phyloP scores from a whole-genome alignment of 805 yeast genomes.

The Ogataea parapolymorpha region DNA sequence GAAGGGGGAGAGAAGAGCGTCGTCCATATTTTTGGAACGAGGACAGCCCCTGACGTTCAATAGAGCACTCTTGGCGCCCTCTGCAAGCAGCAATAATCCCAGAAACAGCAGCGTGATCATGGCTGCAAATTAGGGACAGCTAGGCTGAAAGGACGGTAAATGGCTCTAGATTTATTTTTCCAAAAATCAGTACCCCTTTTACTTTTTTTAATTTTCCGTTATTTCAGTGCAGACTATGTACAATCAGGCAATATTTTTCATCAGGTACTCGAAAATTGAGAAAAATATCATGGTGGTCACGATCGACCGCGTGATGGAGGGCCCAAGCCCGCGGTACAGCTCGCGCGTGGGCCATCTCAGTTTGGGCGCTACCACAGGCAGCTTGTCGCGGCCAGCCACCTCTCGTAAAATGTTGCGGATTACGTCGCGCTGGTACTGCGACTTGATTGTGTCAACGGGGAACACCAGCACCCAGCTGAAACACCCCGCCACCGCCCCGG shows the following conservation, averaged over 20 bases:
- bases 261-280: constrained; percentile 63
- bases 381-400: constrained; percentile 43
- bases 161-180: background rate
- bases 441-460: constrained; percentile 79
- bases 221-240: background rate
- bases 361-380: constrained; percentile 34
- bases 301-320: constrained; percentile 68
- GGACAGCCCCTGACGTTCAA: constrained; percentile 14
- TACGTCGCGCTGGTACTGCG: constrained; percentile 69
- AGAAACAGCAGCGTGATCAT: background rate
- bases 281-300: constrained; percentile 74
- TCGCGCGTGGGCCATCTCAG: constrained; percentile 41
- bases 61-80: constrained; percentile 10
- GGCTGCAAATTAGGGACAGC: background rate
- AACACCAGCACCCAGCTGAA: constrained; percentile 72
- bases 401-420: constrained; percentile 62
- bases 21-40: background rate
- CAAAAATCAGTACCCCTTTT: background rate
- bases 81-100: background rate
- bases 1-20: constrained; percentile 13
- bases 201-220: background rate
- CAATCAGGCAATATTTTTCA: constrained; percentile 48
- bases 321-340: constrained; percentile 75
- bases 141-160: background rate
- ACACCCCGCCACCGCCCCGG: constrained; percentile 81